Base-by-base conservation (phyloP, 176 grass and related monocot genomes). In the Cenchrus fungigraminus region DNA sequence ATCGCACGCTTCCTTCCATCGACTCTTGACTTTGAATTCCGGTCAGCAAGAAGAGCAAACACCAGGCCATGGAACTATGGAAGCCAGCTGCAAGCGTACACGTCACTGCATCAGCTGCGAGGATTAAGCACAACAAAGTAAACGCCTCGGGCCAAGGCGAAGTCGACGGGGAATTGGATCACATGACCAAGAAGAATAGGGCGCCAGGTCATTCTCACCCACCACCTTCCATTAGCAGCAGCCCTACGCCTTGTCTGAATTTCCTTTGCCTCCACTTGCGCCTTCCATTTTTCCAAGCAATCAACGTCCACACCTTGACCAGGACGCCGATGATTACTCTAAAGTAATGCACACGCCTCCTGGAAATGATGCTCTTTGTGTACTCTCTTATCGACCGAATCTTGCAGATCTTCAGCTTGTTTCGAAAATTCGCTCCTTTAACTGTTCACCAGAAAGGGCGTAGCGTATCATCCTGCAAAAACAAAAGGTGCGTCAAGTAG, bases 351-450 rank as follows among this genome's bases (percentile, higher is more conserved):
- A 9, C 0, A 9, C 17, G 1, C 20, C 32, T 58, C n/a, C 16
- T 34, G 0, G 11, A 56, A 74, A 74, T n/a, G 40, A 80, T 59
- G 53, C 22, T 50, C 17, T 32, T 25, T 37, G 1, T 22, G 47
- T 25, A 42, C 15, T 72, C 13, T 71, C 77, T 54, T 5, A 6
- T 31, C 46, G 0, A 64, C 0, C 2, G 40, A 20, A 74, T 88
- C 74, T 74, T 50, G 40, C 22, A 79, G 57, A 59, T 84, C 76
- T 60, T 75, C 76, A 42, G 14, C 25, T 66, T 12, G 40, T 84
- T 79, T 65, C 13, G 5, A 9, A 37, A 22, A 58, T 1, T 34
- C 6, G 2, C 4, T 0, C 0, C 12, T 16, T 71, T 65, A 47
- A 46, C 73, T 71, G 44, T 71, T 78, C 79, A 64, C 57, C 14